Base-by-base conservation (phyloP, 257 asterid species). In the Solanum lycopersicoides region DNA sequence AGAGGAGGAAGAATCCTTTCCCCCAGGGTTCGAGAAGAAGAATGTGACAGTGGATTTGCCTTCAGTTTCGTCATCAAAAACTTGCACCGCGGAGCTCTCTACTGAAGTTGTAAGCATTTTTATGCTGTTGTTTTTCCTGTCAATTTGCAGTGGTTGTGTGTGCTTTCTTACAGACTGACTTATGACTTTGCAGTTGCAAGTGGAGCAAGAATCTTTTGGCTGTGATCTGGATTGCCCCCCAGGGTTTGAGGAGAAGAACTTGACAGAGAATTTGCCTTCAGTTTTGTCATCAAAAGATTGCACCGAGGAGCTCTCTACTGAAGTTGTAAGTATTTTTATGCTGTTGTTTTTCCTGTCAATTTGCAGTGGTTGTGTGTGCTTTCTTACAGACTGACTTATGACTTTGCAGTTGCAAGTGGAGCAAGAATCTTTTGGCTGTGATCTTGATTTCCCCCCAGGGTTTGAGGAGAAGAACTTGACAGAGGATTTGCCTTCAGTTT, bases 371-470 rank as follows among this genome's bases (percentile, higher is more conserved):
- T 87, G 45, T 66, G 23, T 91, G 41, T 77, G 32, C 82, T 44
- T 72, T 89, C 88, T 89, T 80, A 91, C 87, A 25, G 86, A 63
- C 45, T 41, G 85, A 89, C 83, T 42, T 82, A 76, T 92, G 91
- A 88, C 87, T 91, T 91, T 86, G 86, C 94, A 92, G 97, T 90
- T 89, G 88, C 88, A 72, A 18, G 71, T 79, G 87, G 85, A 88
- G 89, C 76, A 89, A 86, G 93, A 93, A 71, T 88, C 90, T 66
- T 88, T 91, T 72, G 88, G 80, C 88, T 88, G 91, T 86, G 94
- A 93, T 89, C 90, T 85, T 75, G 95, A 92, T 84, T 93, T 91
- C 69, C 98, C 95, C 65, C 98, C 96, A 34, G 98, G 98, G 86
- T 95, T 93, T 90, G 97, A 86, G 89, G 92, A 89, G 35, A 88